Base-by-base conservation (phyloP, 768 basidiomycete genomes). In the Austroboletus eburneus region DNA sequence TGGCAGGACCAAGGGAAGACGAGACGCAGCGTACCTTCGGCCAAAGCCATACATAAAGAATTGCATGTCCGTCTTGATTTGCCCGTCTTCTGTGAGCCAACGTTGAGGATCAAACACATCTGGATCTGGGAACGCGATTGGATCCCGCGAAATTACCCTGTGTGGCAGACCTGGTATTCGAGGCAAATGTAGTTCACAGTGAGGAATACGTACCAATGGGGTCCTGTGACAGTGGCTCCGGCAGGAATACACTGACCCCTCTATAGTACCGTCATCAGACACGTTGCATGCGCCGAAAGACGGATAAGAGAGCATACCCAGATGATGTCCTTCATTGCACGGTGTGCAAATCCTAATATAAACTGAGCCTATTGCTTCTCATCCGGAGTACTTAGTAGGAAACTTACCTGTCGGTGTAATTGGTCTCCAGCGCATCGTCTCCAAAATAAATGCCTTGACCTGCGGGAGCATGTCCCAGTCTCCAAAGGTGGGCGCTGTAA, bases 251-350 rank as follows among this genome's bases (percentile, higher is more conserved):
- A 43, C 3, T 27, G 22, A 3, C 52, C 52, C 14, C 22, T 45
- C 55, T 56, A 18, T 21, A 25, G 14, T 32, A 32, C 9, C 3
- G 30, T n/a, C 10, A 38, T 10, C 9, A 23, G 23, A 35, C n/a
- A 20, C 17, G 16, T 30, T 23, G 34, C 17, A 35, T 16, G 30
- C 4, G 7, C 7, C 3, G 4, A 7, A 4, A 13, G 18, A 17
- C 16, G 34, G 18, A 18, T 13, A 35, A 18, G 16, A 17, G 14
- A 39, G n/a, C 42, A 9, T 35, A 79, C 79, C 76, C 79, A 84
- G 17, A 78, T 58, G 34, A 86, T 72, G 48, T 85, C 82, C 43
- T 74, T 76, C 2, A 76, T 84, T 0, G 82, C 75, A 42, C 74
- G 73, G 50, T 85, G 84, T 0, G 78, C 68, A 41, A 83, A 79